phyloP scores from a whole-genome alignment of 2,329 filamentous ascomycete species.

The Aspergillus fructus region DNA sequence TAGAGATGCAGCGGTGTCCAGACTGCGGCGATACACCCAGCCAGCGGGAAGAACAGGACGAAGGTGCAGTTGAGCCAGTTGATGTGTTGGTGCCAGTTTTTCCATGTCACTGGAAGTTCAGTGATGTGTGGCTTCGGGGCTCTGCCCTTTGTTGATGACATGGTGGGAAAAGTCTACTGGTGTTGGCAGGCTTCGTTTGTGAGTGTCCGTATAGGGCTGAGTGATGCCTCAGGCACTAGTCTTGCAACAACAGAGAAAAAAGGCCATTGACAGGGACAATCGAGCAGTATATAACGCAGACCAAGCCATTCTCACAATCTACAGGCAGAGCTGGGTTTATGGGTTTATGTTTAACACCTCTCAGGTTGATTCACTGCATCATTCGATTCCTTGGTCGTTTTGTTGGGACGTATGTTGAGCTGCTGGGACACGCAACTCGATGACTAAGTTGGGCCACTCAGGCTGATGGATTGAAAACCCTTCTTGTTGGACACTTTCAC shows the following conservation, averaged over 20 bases:
- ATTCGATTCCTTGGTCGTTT: not conserved
- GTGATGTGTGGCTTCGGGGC: constrained; percentile 71
- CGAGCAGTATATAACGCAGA: no score
- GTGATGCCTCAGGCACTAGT: not conserved
- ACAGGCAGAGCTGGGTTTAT: no score
- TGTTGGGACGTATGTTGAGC: constrained; percentile 1
- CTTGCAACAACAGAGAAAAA: no score
- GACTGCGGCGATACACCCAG: constrained; percentile 68
- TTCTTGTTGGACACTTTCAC: not conserved
- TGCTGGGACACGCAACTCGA: not conserved
- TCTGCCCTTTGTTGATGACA: not conserved
- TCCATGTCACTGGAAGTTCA: constrained; percentile 71
- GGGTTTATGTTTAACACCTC: not conserved
- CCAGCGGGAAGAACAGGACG: constrained; percentile 71
- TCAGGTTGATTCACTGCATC: not conserved
- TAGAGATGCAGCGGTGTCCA: constrained; percentile 70
- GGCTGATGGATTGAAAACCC: no score
- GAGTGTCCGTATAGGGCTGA: not conserved
- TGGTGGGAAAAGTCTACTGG: not conserved
- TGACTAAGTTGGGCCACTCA: not conserved
- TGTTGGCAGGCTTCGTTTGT: not conserved
- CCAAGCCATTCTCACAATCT: no score
- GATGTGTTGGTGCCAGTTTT: constrained; percentile 84
- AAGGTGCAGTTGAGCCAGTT: constrained; percentile 84
- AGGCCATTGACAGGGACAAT: no score